Conservation (phyloP, 257 asterid genomes). For the Mitragyna speciosa region DNA sequence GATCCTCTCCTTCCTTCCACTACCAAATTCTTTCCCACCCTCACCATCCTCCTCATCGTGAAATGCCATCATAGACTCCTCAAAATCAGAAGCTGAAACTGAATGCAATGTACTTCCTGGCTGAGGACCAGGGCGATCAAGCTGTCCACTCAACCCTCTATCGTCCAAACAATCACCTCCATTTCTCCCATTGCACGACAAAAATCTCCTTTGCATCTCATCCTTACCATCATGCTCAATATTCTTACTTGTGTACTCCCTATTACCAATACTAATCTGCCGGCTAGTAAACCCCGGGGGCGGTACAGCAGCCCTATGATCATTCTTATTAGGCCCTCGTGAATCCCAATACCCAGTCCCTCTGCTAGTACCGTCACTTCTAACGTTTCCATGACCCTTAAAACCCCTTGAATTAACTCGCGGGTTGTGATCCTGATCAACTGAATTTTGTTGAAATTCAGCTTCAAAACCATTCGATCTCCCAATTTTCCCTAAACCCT, state of each 20-base stretch:
- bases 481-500: conserved; percentile 25
- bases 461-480: conserved; percentile 30
- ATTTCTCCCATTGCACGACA: conserved; percentile 7
- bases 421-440: conserved; percentile 26
- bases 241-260: conserved; percentile 31
- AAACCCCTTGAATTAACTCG: conserved; percentile 29
- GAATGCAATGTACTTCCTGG: conserved; percentile 40
- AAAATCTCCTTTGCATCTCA: conserved; percentile 21
- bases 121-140: conserved; percentile 41
- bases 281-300: conserved; percentile 58
- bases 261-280: conserved; percentile 31
- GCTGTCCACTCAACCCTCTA: conserved; percentile 32
- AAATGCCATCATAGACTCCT: conserved; percentile 41
- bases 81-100: conserved; percentile 37
- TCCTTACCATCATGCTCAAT: conserved; percentile 33
- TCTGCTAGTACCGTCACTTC: conserved; percentile 20
- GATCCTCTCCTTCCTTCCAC: conserved; percentile 25
- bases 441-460: conserved; percentile 26
- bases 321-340: conserved; percentile 35
- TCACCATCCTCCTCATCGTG: conserved; percentile 26
- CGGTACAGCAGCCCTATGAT: conserved; percentile 30
- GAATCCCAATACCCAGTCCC: conserved; percentile 24
- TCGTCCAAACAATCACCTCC: conserved; percentile 17
- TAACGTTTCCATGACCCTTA: conserved; percentile 33
- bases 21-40: conserved; percentile 23